These are phyloP conservation scores for Lentinula aciculospora DNA, from an alignment of 768 basidiomycete genomes.

Conservation along the genomic window DNA sequence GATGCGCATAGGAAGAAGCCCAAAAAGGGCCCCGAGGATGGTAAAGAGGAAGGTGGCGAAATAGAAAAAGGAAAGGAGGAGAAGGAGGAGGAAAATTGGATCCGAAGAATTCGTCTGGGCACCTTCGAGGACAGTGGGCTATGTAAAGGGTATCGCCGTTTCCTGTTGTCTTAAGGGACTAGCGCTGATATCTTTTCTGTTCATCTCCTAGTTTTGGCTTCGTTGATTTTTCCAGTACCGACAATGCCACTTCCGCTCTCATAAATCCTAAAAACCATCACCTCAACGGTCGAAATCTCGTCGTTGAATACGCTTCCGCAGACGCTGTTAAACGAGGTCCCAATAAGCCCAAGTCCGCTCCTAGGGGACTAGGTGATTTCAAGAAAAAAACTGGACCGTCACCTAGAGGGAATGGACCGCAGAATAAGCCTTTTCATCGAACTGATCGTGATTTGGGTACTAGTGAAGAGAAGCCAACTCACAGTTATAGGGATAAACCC, in stretches of 20 bases:
- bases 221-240: conserved; percentile 78
- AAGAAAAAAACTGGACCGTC: neutral
- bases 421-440: neutral
- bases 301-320: conserved; percentile 84
- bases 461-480: neutral
- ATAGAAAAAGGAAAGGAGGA: conserved; percentile 22
- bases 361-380: neutral
- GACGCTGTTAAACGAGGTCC: conserved; percentile 88
- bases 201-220: conserved; percentile 73
- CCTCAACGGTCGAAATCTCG: conserved; percentile 78
- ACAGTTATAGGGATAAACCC: neutral
- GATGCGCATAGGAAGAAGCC: conserved; percentile 52
- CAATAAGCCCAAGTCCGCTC: conserved; percentile 25
- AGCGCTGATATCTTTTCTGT: neutral
- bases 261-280: conserved; percentile 81
- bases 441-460: neutral
- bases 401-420: neutral
- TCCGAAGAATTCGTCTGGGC: conserved; percentile 85
- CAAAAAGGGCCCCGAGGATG: conserved; percentile 20
- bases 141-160: conserved; percentile 80
- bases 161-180: neutral
- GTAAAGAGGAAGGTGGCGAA: conserved; percentile 24
- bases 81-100: conserved; percentile 40
- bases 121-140: conserved; percentile 94
- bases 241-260: conserved; percentile 78